Evolutionary conservation across 1,139 yeast species (phyloP), one percentile per base, ranked within the genome.

Genomic region (Hansenula sp.): DNA sequence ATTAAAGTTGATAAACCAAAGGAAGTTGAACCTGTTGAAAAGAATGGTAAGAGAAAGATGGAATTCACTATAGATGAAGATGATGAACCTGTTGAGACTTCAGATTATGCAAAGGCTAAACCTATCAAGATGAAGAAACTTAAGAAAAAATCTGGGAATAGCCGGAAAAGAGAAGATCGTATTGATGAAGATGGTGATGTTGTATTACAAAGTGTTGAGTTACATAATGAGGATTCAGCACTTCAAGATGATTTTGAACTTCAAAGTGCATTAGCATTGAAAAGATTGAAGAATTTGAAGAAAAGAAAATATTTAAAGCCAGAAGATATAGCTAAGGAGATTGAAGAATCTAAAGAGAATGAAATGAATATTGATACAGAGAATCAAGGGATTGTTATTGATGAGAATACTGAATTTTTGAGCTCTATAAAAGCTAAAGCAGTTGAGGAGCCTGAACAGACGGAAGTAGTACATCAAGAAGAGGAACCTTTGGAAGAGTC

Each of bases 361-460:
- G 41, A 45, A 4, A 51, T 47, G 38, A 45, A 45, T 6, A 43
- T 49, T 10, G 54, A 47, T 33, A 53, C 44, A 8, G 33, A 56
- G 24, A 65, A 55, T 3, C 22, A 50, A 30, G 71, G 69, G 1
- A 46, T 75, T 26, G 66, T 75, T 0, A 65, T 79, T 35, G 82
- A 82, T 56, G 85, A 79, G 41, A 79, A 78, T 4, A 57, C 68
- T 3, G 83, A 77, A 28, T 82, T 85, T 56, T 64, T 85, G 44
- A 67, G 63, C 17, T 61, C 66, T 1, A 47, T 77, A 6, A 55
- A 57, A 34, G 38, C 50, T n/a, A 52, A 48, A 27, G 43, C 17
- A 22, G 42, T 42, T 40, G 41, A 45, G 17, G 29, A 22, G 6
- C 3, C 21, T 29, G 19, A 37, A 34, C 22, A 12, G 13, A 8